A percentile compares a stretch with the other conserved stretches of the same genome.
Conservation (phyloP, 2,329 filamentous ascomycete species). For the Penicillium expansum region DNA sequence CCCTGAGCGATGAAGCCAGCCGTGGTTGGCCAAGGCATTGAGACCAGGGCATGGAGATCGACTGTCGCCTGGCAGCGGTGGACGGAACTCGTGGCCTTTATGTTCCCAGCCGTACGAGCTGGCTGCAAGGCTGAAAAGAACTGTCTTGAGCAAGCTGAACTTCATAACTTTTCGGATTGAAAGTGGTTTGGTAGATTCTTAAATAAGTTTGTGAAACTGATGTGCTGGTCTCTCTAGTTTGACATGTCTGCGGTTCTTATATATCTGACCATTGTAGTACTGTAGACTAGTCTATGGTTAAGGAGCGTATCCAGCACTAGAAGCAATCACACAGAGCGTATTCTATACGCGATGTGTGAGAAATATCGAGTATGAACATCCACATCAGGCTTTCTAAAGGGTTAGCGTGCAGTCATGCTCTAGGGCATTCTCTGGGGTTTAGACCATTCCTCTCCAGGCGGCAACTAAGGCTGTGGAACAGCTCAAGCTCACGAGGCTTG, state of each 20-base stretch:
- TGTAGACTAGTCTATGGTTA: neutral
- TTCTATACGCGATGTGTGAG: neutral
- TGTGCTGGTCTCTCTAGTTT: neutral
- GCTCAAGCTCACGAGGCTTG: neutral
- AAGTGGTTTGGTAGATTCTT: neutral
- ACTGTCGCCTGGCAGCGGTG: neutral
- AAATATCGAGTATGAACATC: neutral
- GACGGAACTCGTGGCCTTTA: neutral
- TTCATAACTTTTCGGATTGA: neutral
- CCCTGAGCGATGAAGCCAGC: neutral
- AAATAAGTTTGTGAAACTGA: neutral
- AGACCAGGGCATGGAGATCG: slow-evolving; percentile 5
- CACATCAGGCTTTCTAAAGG: neutral
- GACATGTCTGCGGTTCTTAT: neutral
- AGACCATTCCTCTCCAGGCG: neutral
- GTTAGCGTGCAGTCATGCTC: neutral
- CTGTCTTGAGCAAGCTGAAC: neutral
- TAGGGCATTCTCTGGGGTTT: neutral
- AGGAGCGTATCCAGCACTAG: neutral
- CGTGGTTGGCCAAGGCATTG: slow-evolving; percentile 2
- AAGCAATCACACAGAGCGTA: neutral
- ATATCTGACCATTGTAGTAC: neutral
- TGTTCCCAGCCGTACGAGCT: neutral
- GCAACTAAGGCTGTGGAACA: neutral
- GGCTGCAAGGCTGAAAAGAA: neutral